Evolutionary conservation across 306 rosid genomes (phyloP).

Genomic region (Elaeagnus macrophylla): DNA sequence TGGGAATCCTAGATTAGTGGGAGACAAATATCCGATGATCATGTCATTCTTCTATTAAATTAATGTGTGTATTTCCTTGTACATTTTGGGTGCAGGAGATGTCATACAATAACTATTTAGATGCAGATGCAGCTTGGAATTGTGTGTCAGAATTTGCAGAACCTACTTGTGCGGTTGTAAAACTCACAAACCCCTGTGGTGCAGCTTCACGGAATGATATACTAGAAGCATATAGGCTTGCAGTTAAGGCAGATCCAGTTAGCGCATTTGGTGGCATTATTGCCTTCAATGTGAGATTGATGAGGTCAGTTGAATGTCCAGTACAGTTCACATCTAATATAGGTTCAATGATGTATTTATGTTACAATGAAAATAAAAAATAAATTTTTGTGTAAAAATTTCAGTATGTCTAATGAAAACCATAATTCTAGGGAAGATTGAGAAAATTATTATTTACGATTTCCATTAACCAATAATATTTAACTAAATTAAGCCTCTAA

Average conservation of each 20-base stretch:
- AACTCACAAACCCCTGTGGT: constrained; percentile 93
- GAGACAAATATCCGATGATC: background rate
- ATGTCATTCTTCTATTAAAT: background rate
- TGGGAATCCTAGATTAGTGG: no score
- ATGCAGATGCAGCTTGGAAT: constrained; percentile 97
- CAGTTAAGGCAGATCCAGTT: constrained; percentile 89
- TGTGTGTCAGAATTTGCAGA: constrained; percentile 69
- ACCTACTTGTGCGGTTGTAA: constrained; percentile 83
- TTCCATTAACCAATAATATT: no score
- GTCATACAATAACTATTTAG: constrained; percentile 90
- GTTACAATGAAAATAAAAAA: no score
- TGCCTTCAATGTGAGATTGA: constrained; percentile 81
- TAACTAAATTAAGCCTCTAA: no score
- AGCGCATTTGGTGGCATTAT: constrained; percentile 98
- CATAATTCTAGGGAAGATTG: no score
- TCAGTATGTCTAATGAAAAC: no score
- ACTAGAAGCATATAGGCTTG: constrained; percentile 82
- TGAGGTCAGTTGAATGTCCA: constrained; percentile 43
- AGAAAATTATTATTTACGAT: no score
- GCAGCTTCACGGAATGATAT: constrained; percentile 88
- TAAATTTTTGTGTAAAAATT: no score
- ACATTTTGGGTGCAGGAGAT: constrained; percentile 55
- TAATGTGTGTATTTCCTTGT: background rate
- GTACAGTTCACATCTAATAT: background rate
- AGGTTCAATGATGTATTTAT: background rate